Evolutionary conservation across 2,329 filamentous ascomycete species (phyloP), one percentile per base, ranked within the genome.

Genomic region (Curvularia sp.): DNA sequence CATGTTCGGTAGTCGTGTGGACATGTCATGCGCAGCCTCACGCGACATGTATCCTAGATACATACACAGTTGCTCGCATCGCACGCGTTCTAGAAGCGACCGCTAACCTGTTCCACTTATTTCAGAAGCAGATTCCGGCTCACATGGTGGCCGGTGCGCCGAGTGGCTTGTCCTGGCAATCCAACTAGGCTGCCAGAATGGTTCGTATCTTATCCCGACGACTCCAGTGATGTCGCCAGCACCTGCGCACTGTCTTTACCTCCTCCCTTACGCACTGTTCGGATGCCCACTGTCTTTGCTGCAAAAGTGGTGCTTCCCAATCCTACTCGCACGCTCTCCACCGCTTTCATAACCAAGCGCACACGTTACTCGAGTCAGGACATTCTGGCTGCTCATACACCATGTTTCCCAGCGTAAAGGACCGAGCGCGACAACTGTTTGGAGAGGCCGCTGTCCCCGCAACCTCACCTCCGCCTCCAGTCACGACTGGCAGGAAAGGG

Each of bases 321-420:
- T 39, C 30, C 26, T 31, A 56, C 50, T 56, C 22, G 41, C 53
- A 35, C 42, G 15, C 28, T 49, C 44, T 38, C 24, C 33, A 51
- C 35, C 28, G 31, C 38, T 13, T 18, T 35, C 31, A 43, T 26
- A 13, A 52, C 6, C 48, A 41, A 26, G 22, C 13, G 42, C 49
- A 38, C 15, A 35, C 5, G 49, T 43, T 26, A 42, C 35, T 20
- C 47, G 46, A 55, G 52, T 55, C 53, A 42, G 49, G 13, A 35
- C 26, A 55, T 28, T 42, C 41, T 53, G 31, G 33, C 28, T 33
- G 12, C 39, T 38, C 30, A 39, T 49, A 57, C 57, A 60, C 57
- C 26, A 67, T 67, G 64, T 67, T 66, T 54, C 58, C 63, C 56
- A 65, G 65, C 50, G 65, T 67, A 18, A 68, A 66, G 55, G 63